phyloP scores from a whole-genome alignment of 139 green algal genomes.

The Trebouxia sp. region DNA sequence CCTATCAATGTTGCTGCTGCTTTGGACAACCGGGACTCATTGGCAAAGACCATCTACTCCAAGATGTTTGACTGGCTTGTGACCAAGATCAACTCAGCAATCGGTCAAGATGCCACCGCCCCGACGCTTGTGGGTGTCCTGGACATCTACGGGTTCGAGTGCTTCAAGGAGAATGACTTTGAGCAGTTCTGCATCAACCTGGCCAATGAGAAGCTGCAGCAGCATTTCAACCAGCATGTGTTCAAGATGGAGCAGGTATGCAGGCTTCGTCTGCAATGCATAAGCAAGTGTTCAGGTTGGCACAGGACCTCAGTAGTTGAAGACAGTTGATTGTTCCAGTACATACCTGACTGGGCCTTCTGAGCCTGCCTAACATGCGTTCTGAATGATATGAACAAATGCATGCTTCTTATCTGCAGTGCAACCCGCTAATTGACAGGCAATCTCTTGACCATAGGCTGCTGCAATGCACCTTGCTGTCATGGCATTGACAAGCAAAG shows the following conservation, averaged over 20 bases:
- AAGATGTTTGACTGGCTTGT: constrained; percentile 98
- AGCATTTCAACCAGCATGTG: constrained; percentile 99
- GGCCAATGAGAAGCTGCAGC: constrained; percentile 99
- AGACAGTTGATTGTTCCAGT: too few relatives aligned
- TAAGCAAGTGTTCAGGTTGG: too few relatives aligned
- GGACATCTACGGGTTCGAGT: constrained; percentile 98
- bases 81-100: constrained; percentile 72
- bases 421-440: too few relatives aligned
- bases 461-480: too few relatives aligned
- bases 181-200: constrained; percentile 99
- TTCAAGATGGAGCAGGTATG: constrained; percentile 97
- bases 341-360: too few relatives aligned
- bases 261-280: too few relatives aligned
- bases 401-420: too few relatives aligned
- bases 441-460: too few relatives aligned
- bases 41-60: constrained; percentile 96
- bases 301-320: too few relatives aligned
- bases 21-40: constrained; percentile 86
- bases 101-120: constrained; percentile 69
- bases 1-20: constrained; percentile 84
- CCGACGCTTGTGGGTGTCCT: constrained; percentile 84
- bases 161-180: constrained; percentile 91
- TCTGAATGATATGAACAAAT: too few relatives aligned
- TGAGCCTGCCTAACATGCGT: too few relatives aligned
- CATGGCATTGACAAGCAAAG: too few relatives aligned